Base-by-base conservation (phyloP, 192 early-diverging fungal species). In the Backusella liffmaniae region DNA sequence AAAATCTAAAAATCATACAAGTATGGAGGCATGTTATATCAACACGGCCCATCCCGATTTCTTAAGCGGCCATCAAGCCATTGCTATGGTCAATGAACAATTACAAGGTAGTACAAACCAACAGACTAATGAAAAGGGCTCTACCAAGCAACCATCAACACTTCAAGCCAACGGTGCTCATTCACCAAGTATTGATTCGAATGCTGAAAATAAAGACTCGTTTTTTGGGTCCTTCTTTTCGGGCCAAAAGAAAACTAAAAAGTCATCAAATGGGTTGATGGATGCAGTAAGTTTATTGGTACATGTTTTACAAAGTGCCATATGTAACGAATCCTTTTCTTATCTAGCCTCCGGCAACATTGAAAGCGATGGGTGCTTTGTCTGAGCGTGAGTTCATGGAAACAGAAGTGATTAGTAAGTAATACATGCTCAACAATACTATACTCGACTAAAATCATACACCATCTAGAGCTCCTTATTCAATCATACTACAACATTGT, bases 21-120 rank as follows among this genome's bases (percentile, higher is more conserved):
- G 89, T 23, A 97, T 96, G 89, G 98, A 99, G 84, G 87, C 93
- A 21, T 91, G 91, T 80, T 99, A 99, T 84, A 92, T 99, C 85
- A 99, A 99, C 88, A 99, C 98, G 8, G 97, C 89, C 4, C 98
- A 99, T 78, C 97, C 97, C 5, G 97, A 99, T 77, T 99, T 99
- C 85, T 88, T 99, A 79, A 96, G 91, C 74, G 98, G 98, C 42
- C 97, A 99, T 86, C 93, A 92, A 76, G 96, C 97, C 5, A 94
- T 97, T 86, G 90, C 95, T 39, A 90, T 97, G 67, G 93, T 98
- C 80, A 93, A 91, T 67, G 98, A 98, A 49, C 75, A 79, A 56
- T 73, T 80, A n/a, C 80, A 78, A 12, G 26, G 51, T 35, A 73
- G 53, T 34, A 44, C 34, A 4, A 53, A 66, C 1, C 72, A 65